phyloP scores from a whole-genome alignment of 1,139 yeast genomes.

The Suhomyces atakaporum region DNA sequence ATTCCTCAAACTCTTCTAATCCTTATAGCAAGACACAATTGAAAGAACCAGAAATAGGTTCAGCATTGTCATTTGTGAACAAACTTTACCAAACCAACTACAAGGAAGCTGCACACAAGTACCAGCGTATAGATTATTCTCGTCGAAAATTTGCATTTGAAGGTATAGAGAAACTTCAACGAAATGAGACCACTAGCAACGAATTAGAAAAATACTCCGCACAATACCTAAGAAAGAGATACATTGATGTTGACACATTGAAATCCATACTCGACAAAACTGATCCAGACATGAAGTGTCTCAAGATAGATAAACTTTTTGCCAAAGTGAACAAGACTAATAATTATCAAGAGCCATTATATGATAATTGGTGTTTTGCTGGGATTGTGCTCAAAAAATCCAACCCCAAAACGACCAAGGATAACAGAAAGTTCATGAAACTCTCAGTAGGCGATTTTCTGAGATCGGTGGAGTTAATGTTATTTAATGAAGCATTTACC shows the following conservation, averaged over 20 bases:
- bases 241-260: conserved; percentile 38
- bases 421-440: conserved; percentile 55
- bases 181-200: conserved; percentile 10
- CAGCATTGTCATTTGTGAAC: conserved; percentile 15
- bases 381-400: conserved; percentile 68
- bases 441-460: conserved; percentile 69
- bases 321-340: conserved; percentile 68
- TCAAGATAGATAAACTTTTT: conserved; percentile 57
- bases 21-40: neutral
- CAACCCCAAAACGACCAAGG: conserved; percentile 48
- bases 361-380: conserved; percentile 71
- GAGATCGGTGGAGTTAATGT: conserved; percentile 53
- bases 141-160: conserved; percentile 22
- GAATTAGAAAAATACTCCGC: conserved; percentile 20
- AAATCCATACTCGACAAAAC: conserved; percentile 40
- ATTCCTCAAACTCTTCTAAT: neutral
- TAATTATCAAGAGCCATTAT: conserved; percentile 63
- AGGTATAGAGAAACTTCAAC: conserved; percentile 14
- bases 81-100: conserved; percentile 15
- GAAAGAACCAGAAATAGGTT: neutral
- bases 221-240: conserved; percentile 39
- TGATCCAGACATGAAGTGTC: conserved; percentile 35
- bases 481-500: conserved; percentile 69
- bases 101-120: conserved; percentile 10
- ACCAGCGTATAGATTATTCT: conserved; percentile 17